These are phyloP conservation scores for Boletus huronensis DNA, from an alignment of 768 basidiomycete species.

Conservation along the genomic window DNA sequence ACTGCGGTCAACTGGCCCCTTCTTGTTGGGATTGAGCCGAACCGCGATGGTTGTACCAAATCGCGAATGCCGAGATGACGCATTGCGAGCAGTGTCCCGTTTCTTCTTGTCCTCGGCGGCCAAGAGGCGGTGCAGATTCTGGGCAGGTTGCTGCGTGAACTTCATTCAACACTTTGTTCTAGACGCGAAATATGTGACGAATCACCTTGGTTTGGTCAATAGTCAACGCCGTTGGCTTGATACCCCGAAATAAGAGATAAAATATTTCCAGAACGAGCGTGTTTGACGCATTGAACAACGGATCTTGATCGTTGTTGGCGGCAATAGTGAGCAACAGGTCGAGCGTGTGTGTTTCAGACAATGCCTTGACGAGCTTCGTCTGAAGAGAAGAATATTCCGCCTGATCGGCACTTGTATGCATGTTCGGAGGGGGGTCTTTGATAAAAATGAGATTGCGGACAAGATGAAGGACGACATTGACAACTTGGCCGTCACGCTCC, in stretches of 20 bases:
- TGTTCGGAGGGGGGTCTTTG: constrained; percentile 75
- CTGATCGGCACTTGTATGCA: constrained; percentile 69
- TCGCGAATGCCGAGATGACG: constrained; percentile 83
- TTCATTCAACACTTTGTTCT: constrained; percentile 11
- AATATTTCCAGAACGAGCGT: constrained; percentile 90
- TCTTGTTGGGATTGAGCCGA: constrained; percentile 59
- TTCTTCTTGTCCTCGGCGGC: constrained; percentile 69
- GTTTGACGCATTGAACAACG: constrained; percentile 84
- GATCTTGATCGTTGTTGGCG: constrained; percentile 68
- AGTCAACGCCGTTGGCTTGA: constrained; percentile 58
- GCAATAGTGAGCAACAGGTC: constrained; percentile 84
- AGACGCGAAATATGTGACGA: constrained; percentile 1
- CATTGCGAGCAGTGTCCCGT: constrained; percentile 49
- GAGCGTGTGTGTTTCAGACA: constrained; percentile 69
- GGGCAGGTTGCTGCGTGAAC: constrained; percentile 55
- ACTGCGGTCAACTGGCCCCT: constrained; percentile 17
- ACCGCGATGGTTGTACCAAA: constrained; percentile 96
- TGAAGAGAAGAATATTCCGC: constrained; percentile 78
- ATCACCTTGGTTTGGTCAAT: constrained; percentile 63
- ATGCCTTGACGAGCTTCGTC: constrained; percentile 64
- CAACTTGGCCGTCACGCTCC: constrained; percentile 80
- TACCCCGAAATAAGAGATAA: constrained; percentile 83
- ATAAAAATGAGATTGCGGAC: constrained; percentile 94
- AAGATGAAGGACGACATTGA: constrained; percentile 84
- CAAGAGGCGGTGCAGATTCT: constrained; percentile 71